Evolutionary conservation across 2,329 filamentous ascomycete species (phyloP), one percentile per base, ranked within the genome.

Genomic region (Ilyonectria sp.): DNA sequence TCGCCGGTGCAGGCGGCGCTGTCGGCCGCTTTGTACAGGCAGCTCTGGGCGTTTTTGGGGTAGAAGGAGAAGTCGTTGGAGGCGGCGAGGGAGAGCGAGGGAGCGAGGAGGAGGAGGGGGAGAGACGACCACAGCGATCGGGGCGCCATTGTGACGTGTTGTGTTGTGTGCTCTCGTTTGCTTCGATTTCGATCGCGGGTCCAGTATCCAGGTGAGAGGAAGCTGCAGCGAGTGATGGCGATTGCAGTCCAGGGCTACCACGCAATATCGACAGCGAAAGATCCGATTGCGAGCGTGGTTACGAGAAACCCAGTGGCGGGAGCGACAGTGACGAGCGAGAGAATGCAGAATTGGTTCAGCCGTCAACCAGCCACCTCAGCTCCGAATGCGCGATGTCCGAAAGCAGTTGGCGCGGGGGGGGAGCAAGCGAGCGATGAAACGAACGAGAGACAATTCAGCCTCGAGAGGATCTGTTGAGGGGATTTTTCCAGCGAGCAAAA

Each of bases 21-120:
- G 53, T 79, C 73, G 33, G 85, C 81, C 5, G 85, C 79, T 17
- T 79, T 54, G 69, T 81, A 75, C 1, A 89, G 78, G 65, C 87
- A 89, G 8, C 73, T 7, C 63, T 84, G 73, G 8, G 79, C 57
- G 50, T 70, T 70, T 6, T 61, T n/a, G 8, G 79, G 76, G 63
- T 82, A 82, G 62, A 80, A 76, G 54, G 69, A 69, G 65, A 82
- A 82, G 71, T 80, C 69, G 62, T 78, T 77, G 15, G 78, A 33
- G 63, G 78, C 65, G 17, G 74, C 73, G 52, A 71, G 67, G 9
- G 71, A 68, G 33, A 71, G 50, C 8, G 74, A 46, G 53, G 73
- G 64, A 56, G 71, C 35, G 50, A 79, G 57, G 52, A 77, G 61
- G 49, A 78, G 65, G 50, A 75, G 59, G 52, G 82, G 50, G 33